Conservation (phyloP, 345 rosid species). For the Camelina laxa region DNA sequence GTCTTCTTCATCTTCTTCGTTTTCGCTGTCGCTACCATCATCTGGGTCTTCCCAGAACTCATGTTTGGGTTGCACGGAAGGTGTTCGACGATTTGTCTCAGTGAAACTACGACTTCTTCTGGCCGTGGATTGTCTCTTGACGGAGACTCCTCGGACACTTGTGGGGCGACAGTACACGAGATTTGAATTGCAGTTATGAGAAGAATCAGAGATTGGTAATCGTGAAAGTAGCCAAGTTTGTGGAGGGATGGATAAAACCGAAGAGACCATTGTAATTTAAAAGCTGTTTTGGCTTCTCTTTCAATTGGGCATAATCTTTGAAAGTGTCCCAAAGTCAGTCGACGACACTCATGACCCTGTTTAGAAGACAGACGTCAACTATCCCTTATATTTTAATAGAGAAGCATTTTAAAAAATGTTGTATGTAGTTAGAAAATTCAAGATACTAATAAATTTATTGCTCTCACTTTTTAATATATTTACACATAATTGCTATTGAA, state of each 20-base stretch:
- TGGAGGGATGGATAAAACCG: constrained; percentile 34
- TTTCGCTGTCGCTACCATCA: constrained; percentile 63
- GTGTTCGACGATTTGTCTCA: constrained; percentile 46
- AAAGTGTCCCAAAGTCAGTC: no score
- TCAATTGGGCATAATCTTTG: neutral
- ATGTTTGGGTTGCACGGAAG: constrained; percentile 39
- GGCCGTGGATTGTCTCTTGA: neutral
- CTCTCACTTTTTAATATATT: no score
- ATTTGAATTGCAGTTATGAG: neutral
- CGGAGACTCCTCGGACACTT: constrained; percentile 15
- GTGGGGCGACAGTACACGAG: constrained; percentile 10
- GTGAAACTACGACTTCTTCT: constrained; percentile 27
- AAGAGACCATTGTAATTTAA: constrained; percentile 34
- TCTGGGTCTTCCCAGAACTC: constrained; percentile 70
- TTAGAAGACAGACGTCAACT: no score
- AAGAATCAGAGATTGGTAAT: neutral
- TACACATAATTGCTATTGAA: no score
- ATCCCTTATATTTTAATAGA: no score
- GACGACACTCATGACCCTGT: no score
- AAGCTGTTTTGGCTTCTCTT: neutral
- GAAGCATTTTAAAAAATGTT: no score
- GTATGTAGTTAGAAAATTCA: no score
- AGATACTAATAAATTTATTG: no score
- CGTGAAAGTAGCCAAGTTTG: constrained; percentile 22
- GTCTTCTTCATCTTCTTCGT: constrained; percentile 45